These are phyloP conservation scores for Stagonosporopsis vannaccii DNA, from an alignment of 2,329 filamentous ascomycete genomes.

Conservation along the genomic window DNA sequence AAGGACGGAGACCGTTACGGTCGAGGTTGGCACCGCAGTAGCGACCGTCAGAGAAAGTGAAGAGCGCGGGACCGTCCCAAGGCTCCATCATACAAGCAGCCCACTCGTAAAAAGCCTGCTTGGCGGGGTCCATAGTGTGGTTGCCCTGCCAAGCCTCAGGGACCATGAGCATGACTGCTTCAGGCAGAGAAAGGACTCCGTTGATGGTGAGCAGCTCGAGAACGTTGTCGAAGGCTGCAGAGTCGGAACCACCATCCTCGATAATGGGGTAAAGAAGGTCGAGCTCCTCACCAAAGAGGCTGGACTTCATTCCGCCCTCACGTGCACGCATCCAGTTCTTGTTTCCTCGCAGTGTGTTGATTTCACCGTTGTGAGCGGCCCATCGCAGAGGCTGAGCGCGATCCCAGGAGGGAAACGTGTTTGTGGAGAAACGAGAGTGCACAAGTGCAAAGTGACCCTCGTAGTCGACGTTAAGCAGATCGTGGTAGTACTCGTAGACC, in stretches of 20 bases:
- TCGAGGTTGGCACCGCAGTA: conserved; percentile 98
- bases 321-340: conserved; percentile 99
- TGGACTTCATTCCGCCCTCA: conserved; percentile 92
- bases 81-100: conserved; percentile 99
- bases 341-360: conserved; percentile 95
- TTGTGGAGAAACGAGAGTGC: conserved; percentile 96
- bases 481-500: conserved; percentile 98
- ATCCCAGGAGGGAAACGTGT: conserved; percentile 98
- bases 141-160: conserved; percentile 98
- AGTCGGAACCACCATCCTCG: conserved; percentile 95
- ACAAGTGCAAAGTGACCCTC: conserved; percentile 97
- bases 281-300: conserved; percentile 90
- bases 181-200: conserved; percentile 90
- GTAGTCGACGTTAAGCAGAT: conserved; percentile 95
- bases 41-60: conserved; percentile 94
- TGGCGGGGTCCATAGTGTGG: conserved; percentile 87
- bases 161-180: conserved; percentile 98
- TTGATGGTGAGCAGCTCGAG: conserved; percentile 94
- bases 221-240: conserved; percentile 96
- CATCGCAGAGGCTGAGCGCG: conserved; percentile 94
- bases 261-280: conserved; percentile 92
- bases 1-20: conserved; percentile 92
- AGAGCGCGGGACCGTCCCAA: conserved; percentile 95
- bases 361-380: conserved; percentile 98
- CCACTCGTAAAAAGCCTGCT: conserved; percentile 98